Percentiles rank a stretch among this genome's conserved stretches.
Evolutionary conservation across 2,329 filamentous ascomycete species (phyloP).

Genomic region (Beauveria sp.): DNA sequence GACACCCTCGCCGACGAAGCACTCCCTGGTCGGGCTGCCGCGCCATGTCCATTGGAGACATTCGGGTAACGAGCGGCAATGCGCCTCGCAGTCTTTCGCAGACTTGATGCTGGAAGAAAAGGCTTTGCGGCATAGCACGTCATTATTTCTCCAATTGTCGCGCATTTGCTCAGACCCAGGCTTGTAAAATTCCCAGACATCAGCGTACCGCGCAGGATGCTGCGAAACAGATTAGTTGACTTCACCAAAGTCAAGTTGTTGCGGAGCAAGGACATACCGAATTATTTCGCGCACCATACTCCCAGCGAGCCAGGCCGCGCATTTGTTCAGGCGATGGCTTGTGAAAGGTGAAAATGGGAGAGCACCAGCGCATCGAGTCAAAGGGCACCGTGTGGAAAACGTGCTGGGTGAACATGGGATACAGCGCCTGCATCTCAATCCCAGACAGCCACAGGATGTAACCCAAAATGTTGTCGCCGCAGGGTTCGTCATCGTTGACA

Average conservation of each 20-base stretch:
- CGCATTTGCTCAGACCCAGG: background rate
- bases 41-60: slow-evolving; percentile 9
- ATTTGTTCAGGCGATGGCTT: slow-evolving; percentile 11
- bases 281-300: slow-evolving; percentile 9
- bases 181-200: slow-evolving; percentile 11
- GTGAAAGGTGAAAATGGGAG: slow-evolving; percentile 13
- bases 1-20: background rate
- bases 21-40: background rate
- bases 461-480: slow-evolving; percentile 13
- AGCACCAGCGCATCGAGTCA: slow-evolving; percentile 12
- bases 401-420: slow-evolving; percentile 14
- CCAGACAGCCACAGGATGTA: slow-evolving; percentile 6
- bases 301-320: slow-evolving; percentile 12
- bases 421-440: slow-evolving; percentile 12
- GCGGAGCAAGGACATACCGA: background rate
- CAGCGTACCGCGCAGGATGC: slow-evolving; percentile 5
- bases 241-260: background rate
- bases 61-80: background rate
- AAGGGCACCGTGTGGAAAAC: slow-evolving; percentile 5
- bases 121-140: background rate
- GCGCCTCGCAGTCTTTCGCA: background rate
- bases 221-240: slow-evolving; percentile 13
- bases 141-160: slow-evolving; percentile 13
- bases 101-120: background rate
- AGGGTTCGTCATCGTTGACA: slow-evolving; percentile 9